These are phyloP conservation scores for Auricularia sp. DNA, from an alignment of 768 basidiomycete genomes.

Conservation along the genomic window DNA sequence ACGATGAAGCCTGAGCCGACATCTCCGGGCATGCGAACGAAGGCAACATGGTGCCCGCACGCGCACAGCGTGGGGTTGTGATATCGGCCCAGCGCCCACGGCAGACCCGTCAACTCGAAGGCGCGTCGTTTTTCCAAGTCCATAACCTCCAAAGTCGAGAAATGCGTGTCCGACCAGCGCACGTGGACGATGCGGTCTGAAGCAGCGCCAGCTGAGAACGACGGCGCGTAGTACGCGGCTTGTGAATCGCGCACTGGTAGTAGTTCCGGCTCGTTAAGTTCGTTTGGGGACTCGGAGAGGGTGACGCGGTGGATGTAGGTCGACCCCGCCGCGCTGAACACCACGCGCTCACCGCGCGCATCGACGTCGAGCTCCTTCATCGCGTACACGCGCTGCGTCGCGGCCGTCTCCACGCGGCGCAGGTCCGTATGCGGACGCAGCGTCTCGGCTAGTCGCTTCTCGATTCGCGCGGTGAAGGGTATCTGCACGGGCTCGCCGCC, in stretches of 20 bases:
- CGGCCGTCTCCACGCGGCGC: slow-evolving; percentile 45
- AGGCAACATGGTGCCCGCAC: slow-evolving; percentile 40
- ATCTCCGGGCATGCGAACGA: slow-evolving; percentile 54
- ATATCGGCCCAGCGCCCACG: slow-evolving; percentile 46
- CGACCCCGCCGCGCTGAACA: slow-evolving; percentile 60
- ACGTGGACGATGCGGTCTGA: slow-evolving; percentile 47
- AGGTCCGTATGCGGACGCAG: slow-evolving; percentile 30
- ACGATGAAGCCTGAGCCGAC: slow-evolving; percentile 51
- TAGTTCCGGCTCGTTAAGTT: slow-evolving; percentile 17
- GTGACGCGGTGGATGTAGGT: slow-evolving; percentile 39
- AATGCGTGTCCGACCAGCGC: slow-evolving; percentile 56
- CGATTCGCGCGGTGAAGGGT: slow-evolving; percentile 51
- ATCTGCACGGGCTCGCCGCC: slow-evolving; percentile 37
- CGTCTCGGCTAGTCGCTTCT: slow-evolving; percentile 57
- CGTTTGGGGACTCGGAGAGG: not conserved
- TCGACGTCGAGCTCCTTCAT: slow-evolving; percentile 55
- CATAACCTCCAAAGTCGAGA: slow-evolving; percentile 58
- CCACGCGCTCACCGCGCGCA: slow-evolving; percentile 38
- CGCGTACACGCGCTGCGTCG: slow-evolving; percentile 47
- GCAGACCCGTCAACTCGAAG: slow-evolving; percentile 45
- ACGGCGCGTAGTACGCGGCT: slow-evolving; percentile 56
- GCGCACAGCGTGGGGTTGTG: slow-evolving; percentile 45
- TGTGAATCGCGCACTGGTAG: slow-evolving; percentile 38
- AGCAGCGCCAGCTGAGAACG: slow-evolving; percentile 38
- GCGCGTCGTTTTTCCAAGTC: slow-evolving; percentile 35